These are phyloP conservation scores for Miamiensis avidus DNA, from an alignment of 169 alveolate species.

Conservation along the genomic window DNA sequence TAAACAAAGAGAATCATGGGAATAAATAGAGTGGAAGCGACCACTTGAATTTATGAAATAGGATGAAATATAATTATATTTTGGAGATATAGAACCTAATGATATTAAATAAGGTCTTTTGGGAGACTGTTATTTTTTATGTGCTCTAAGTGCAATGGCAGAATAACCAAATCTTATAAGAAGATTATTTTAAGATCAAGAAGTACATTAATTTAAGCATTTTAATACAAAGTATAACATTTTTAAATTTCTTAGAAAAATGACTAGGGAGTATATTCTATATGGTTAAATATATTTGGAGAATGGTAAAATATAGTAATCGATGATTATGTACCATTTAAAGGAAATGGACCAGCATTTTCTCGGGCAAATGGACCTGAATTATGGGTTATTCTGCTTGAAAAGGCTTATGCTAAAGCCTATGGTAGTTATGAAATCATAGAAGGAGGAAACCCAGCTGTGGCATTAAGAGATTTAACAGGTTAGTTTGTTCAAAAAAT, in stretches of 20 bases:
- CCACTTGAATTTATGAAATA: slow-evolving; percentile 67
- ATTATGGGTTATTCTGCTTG: slow-evolving; percentile 82
- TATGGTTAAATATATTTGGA: slow-evolving; percentile 80
- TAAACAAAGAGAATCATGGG: slow-evolving; percentile 24
- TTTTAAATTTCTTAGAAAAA: slow-evolving; percentile 68
- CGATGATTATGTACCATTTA: slow-evolving; percentile 86
- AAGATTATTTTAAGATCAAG: slow-evolving; percentile 78
- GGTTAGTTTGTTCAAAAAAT: not conserved
- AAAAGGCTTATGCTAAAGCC: slow-evolving; percentile 87
- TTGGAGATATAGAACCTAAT: slow-evolving; percentile 73
- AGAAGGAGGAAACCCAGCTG: slow-evolving; percentile 69
- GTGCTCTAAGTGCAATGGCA: slow-evolving; percentile 84
- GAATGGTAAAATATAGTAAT: slow-evolving; percentile 85
- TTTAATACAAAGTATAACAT: no score
- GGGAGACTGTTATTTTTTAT: slow-evolving; percentile 81
- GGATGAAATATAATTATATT: slow-evolving; percentile 53
- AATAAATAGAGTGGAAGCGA: slow-evolving; percentile 73
- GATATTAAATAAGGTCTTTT: slow-evolving; percentile 78
- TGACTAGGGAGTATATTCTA: slow-evolving; percentile 73
- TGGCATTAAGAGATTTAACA: slow-evolving; percentile 70
- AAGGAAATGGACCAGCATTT: slow-evolving; percentile 53
- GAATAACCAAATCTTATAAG: slow-evolving; percentile 67
- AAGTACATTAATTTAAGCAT: no score
- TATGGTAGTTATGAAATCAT: slow-evolving; percentile 71
- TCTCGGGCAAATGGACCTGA: slow-evolving; percentile 65